Base-by-base conservation (phyloP, 2,329 filamentous ascomycete species). In the Pseudomassariella vexata region DNA sequence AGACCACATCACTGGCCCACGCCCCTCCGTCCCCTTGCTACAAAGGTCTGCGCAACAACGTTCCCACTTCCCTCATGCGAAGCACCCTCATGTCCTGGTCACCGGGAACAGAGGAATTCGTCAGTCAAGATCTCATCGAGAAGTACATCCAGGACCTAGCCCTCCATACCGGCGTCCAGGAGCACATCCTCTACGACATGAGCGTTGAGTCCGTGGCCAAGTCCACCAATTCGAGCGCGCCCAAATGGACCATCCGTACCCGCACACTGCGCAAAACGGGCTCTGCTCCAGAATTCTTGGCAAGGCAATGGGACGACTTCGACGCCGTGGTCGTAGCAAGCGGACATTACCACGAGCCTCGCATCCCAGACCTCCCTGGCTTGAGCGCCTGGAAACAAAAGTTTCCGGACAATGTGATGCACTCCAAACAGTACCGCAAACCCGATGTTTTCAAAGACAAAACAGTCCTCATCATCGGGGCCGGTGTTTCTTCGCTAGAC, bases 351-450 rank as follows among this genome's bases (percentile, higher is more conserved):
- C 71, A 73, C 41, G 63, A 79, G 1, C 76, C 78, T 0, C 71
- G 68, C 35, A 57, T 85, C 2, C 81, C 82, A 0, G 62, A 71
- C 24, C 69, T 81, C 3, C 54, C 63, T 0, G 82, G 82, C 0
- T 60, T 85, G 4, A 51, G 60, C 17, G 60, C 62, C 11, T 83
- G 73, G 74, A 74, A 80, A 46, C 32, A 53, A 9, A 44, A 48
- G 4, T 76, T 73, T 39, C 71, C 74, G 0, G 62, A 60, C 0
- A 47, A 59, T 4, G 66, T 85, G 14, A 66, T 65, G 4, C 82
- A 85, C 48, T 86, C 85, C 0, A 90, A 88, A 50, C 73, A 73
- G 39, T 92, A 86, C 46, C 72, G 84, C 7, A 68, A 59, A 0
- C 73, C 84, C 0, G 65, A 76, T 11, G 49, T 62, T 1, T 87